Conservation (phyloP, 1,284 basidiomycete genomes). For the Veloporphyrellus conicus region DNA sequence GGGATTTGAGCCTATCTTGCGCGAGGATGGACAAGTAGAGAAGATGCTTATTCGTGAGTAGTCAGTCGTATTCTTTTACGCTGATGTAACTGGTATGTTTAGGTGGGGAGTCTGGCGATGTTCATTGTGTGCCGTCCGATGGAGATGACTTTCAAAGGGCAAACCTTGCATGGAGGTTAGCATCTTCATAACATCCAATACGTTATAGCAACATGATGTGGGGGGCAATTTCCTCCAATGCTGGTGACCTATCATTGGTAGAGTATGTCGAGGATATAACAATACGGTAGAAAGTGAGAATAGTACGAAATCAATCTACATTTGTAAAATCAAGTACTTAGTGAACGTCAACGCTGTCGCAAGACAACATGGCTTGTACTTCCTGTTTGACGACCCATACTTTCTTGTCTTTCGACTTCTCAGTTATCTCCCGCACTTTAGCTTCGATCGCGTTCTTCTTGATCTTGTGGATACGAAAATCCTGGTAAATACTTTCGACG, state of each 20-base stretch:
- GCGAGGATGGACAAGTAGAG: constrained; percentile 44
- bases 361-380: constrained; percentile 26
- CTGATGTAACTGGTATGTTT: constrained; percentile 1
- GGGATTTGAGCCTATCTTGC: constrained; percentile 62
- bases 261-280: constrained; percentile 10
- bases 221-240: too few species aligned
- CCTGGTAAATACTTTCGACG: constrained; percentile 67
- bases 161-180: constrained; percentile 55
- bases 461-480: constrained; percentile 59
- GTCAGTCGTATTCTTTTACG: not conserved
- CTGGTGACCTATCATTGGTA: not conserved
- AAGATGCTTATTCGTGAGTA: constrained; percentile 67
- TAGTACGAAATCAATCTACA: constrained; percentile 4
- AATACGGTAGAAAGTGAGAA: constrained; percentile 1
- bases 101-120: constrained; percentile 62
- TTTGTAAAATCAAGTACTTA: constrained; percentile 7
- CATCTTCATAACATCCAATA: constrained; percentile 41
- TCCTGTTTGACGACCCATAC: constrained; percentile 62
- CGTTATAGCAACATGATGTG: not conserved
- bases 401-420: constrained; percentile 66
- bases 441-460: constrained; percentile 80
- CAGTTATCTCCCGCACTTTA: constrained; percentile 69
- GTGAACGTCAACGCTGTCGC: not conserved
- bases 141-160: constrained; percentile 33
- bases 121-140: constrained; percentile 43